Base-by-base conservation (phyloP, 108 stramenopile species). In the Pseudonitzschia pungens region DNA sequence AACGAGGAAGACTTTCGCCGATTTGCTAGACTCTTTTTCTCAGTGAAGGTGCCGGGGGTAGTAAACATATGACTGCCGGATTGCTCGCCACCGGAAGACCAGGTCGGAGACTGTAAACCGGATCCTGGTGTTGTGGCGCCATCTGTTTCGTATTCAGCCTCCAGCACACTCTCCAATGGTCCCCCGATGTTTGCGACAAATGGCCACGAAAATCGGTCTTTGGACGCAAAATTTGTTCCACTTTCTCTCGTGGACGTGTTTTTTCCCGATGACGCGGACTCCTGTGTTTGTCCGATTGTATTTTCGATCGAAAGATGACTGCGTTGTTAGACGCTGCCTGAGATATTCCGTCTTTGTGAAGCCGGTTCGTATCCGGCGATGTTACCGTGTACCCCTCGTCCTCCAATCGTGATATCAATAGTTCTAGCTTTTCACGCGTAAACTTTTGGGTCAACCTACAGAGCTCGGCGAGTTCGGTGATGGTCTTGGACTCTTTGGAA, bases 101-200 rank as follows among this genome's bases (percentile, higher is more conserved):
- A 32, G 40, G 27, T 21, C 12, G 77, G 77, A 10, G 66, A 67
- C 20, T 72, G 65, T 10, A 78, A 48, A 36, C 55, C 18, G 10
- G 77, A 78, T 44, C 77, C 77, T 14, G 77, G 77, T 22, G 77
- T 78, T 53, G 77, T 78, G 1, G 65, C 52, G 36, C 77, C 77
- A 44, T 78, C 77, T 36, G 77, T 78, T 72, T 78, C 77, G 8
- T 68, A 70, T 40, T 79, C 78, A 1, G 55, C 69, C 53, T 79
- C 78, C 20, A 67, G 16, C 7, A 79, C 78, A 43, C 62, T 57
- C 22, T 79, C 72, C 42, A 79, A 41, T 14, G 78, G 78, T 24
- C 73, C 72, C 14, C 73, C 73, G 26, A 74, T 50, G 29, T 44
- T 63, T 33, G 62, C 15, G 28, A 29, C 27, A 3, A 48, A 8